A percentile compares a stretch with the other conserved stretches of the same genome.
These are phyloP conservation scores for Phaseolus lunatus DNA, from an alignment of 306 rosid genomes.

Conservation along the genomic window DNA sequence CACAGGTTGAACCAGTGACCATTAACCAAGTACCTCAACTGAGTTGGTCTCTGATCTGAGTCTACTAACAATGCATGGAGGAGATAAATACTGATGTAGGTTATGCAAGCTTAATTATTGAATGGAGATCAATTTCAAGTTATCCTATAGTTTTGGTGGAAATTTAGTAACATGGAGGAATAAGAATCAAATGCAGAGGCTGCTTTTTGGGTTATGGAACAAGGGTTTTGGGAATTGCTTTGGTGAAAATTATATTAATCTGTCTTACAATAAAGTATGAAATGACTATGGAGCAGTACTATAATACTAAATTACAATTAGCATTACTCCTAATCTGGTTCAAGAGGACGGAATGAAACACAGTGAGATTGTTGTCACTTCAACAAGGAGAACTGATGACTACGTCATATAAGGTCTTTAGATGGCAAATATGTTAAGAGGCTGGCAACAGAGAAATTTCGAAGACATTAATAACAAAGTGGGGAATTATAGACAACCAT, in stretches of 20 bases:
- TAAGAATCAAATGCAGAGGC: background rate
- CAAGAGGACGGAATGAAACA: background rate
- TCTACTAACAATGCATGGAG: background rate
- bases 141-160: background rate
- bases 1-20: background rate
- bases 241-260: background rate
- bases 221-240: background rate
- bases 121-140: background rate
- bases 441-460: background rate
- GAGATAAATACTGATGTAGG: background rate
- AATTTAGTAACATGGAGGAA: background rate
- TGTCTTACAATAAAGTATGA: background rate
- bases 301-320: background rate
- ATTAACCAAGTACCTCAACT: background rate
- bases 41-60: background rate
- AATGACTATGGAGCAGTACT: background rate
- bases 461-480: background rate
- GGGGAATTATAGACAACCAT: background rate
- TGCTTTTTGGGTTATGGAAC: background rate
- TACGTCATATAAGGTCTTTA: background rate
- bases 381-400: slow-evolving; percentile 8
- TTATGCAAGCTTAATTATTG: background rate
- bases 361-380: background rate
- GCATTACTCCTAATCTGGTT: background rate
- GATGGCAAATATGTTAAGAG: background rate